Percentiles rank a stretch among this genome's conserved stretches.
phyloP scores from a whole-genome alignment of 106 monocot species.

The Amphibolis antarctica region DNA sequence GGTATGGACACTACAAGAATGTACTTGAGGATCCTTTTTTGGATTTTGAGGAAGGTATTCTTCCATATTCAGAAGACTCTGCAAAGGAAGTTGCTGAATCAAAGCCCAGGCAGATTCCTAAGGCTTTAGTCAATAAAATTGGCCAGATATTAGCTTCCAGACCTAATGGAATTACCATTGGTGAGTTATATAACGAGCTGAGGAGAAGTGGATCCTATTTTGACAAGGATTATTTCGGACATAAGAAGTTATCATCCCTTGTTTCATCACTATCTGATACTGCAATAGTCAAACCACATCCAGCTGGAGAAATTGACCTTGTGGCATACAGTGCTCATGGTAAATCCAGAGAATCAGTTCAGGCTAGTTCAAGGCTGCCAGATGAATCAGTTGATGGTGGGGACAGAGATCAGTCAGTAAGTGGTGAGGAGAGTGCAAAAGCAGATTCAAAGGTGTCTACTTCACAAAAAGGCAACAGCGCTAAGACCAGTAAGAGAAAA shows the following conservation, averaged over 20 bases:
- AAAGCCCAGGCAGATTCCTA: conserved; percentile 46
- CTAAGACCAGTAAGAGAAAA: not conserved
- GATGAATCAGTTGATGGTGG: conserved; percentile 8
- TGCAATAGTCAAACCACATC: conserved; percentile 33
- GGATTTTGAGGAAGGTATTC: conserved; percentile 9
- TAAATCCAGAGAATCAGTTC: conserved; percentile 16
- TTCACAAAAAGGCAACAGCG: not conserved
- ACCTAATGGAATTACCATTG: conserved; percentile 53
- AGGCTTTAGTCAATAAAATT: conserved; percentile 36
- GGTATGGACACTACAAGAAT: conserved; percentile 81
- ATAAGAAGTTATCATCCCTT: conserved; percentile 61
- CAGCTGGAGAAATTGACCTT: conserved; percentile 20
- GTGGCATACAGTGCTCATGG: conserved; percentile 26
- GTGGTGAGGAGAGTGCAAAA: not conserved
- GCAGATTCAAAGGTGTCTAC: not conserved
- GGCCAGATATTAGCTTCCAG: conserved; percentile 35
- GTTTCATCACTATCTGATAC: conserved; percentile 46
- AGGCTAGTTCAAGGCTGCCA: conserved; percentile 13
- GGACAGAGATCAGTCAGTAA: not conserved
- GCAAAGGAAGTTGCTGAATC: conserved; percentile 29
- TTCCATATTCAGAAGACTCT: conserved; percentile 29
- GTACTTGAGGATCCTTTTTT: conserved; percentile 58
- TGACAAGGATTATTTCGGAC: conserved; percentile 59
- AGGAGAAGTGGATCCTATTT: conserved; percentile 36
- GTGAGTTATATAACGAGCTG: conserved; percentile 41